Percentiles rank a stretch among this genome's conserved stretches.
These are phyloP conservation scores for Pichia scutulata DNA, from an alignment of 805 yeast species.

Conservation along the genomic window DNA sequence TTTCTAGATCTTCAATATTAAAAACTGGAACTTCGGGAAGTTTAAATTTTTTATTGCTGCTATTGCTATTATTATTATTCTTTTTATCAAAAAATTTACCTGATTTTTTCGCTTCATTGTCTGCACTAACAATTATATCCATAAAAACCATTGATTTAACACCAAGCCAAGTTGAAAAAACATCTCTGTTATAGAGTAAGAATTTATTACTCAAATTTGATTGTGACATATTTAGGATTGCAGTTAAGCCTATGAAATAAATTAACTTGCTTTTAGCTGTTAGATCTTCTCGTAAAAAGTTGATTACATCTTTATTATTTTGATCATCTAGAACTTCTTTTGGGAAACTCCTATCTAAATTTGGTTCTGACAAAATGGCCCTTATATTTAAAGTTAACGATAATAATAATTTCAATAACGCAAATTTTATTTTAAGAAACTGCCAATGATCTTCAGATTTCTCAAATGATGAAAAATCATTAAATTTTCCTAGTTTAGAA, in stretches of 20 bases:
- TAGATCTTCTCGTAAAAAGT: not conserved
- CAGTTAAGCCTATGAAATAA: not conserved
- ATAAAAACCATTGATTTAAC: not conserved
- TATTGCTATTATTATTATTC: not conserved
- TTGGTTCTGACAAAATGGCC: not conserved
- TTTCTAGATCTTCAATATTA: not conserved
- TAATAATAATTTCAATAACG: not conserved
- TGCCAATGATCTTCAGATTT: conserved; percentile 4
- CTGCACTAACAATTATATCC: not conserved
- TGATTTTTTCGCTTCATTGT: not conserved
- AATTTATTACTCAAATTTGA: conserved; percentile 1
- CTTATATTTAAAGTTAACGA: not conserved
- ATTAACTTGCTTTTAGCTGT: not conserved
- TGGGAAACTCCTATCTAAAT: not conserved
- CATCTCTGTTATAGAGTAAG: conserved; percentile 3
- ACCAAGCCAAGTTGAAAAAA: conserved; percentile 7
- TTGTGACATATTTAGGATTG: not conserved
- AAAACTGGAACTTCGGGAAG: not conserved
- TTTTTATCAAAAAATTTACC: not conserved
- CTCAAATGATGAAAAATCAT: not conserved
- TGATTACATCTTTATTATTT: not conserved
- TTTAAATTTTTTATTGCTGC: not conserved
- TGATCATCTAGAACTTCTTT: not conserved
- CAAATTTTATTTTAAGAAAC: conserved; percentile 3
- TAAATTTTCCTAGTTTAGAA: not conserved